Evolutionary conservation across 139 green algal species (phyloP).

Genomic region (Auxenochlorella protothecoides): DNA sequence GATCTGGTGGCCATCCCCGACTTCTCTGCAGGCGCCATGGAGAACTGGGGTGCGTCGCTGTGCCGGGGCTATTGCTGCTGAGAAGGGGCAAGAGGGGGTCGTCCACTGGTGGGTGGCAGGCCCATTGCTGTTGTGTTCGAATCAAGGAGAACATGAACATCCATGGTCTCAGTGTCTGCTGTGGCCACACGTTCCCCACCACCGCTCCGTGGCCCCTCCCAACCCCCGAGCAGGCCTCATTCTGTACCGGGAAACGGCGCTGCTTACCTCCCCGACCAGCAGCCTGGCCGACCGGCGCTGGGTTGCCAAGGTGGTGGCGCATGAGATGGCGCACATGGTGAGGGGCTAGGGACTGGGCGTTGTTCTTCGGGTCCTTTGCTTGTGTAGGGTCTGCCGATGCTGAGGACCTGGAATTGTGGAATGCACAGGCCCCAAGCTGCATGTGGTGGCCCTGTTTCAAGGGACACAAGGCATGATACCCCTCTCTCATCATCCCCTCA

Average conservation of each 20-base stretch:
- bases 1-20: slow-evolving; percentile 85
- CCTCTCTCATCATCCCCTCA: slow-evolving; percentile 3
- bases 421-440: too few species aligned
- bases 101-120: neutral
- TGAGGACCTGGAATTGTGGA: too few species aligned
- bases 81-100: too few species aligned
- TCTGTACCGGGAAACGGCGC: slow-evolving; percentile 56
- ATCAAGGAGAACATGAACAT: neutral
- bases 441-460: neutral
- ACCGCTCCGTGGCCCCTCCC: neutral
- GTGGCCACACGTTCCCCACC: too few species aligned
- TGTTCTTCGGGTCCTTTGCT: too few species aligned
- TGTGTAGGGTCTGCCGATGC: too few species aligned
- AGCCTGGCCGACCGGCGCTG: slow-evolving; percentile 14
- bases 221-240: slow-evolving; percentile 32
- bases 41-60: slow-evolving; percentile 75
- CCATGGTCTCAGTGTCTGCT: neutral
- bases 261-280: slow-evolving; percentile 47
- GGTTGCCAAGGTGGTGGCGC: slow-evolving; percentile 58
- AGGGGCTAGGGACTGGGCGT: neutral
- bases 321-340: slow-evolving; percentile 74
- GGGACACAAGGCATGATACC: neutral
- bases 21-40: slow-evolving; percentile 87
- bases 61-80: neutral
- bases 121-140: too few species aligned